Evolutionary conservation across 495 filamentous ascomycete genomes (phyloP), one percentile per base, ranked within the genome.

Genomic region (Aspergillus egyptiacus): DNA sequence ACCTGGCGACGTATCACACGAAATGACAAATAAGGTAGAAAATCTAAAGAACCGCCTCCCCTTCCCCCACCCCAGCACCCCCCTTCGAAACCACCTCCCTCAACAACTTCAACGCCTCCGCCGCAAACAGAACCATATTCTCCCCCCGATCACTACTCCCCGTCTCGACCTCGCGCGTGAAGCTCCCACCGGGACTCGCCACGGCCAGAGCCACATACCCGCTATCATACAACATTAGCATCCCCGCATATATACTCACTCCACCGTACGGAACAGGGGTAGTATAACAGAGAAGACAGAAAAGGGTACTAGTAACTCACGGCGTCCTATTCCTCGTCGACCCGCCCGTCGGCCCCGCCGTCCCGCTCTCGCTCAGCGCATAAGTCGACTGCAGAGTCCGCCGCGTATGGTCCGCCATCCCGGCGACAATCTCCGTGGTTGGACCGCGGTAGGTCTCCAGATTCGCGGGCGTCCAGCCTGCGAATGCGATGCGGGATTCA

Each of bases 61-160:
- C n/a, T n/a, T n/a, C n/a, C n/a, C n/a, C n/a, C n/a, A n/a, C n/a
- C n/a, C n/a, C n/a, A n/a, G n/a, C 30, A 32, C 30, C 30, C 30
- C 10, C 10, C 30, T 9, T n/a, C 10, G 14, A n/a, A 23, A 82
- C 66, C 37, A 79, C 78, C 59, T 81, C 79, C 58, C 66, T 70
- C 55, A 83, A 51, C 51, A 84, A 51, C 46, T 60, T 73, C 63
- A 83, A 64, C 14, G 65, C 72, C 55, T 77, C 78, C n/a, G 61
- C 64, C 3, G 79, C 76, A 68, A 84, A 84, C 25, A 59, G 61
- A 48, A 83, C 69, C 80, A 83, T 84, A 55, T 84, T 84, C 39
- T 36, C 68, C 56, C 75, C 74, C 51, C 80, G 59, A 59, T 79
- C 72, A 9, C 57, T 71, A 36, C 75, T 51, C 13, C 72, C 76